Evolutionary conservation across 2,329 filamentous ascomycete species (phyloP).

Genomic region (Nemania diffusa): DNA sequence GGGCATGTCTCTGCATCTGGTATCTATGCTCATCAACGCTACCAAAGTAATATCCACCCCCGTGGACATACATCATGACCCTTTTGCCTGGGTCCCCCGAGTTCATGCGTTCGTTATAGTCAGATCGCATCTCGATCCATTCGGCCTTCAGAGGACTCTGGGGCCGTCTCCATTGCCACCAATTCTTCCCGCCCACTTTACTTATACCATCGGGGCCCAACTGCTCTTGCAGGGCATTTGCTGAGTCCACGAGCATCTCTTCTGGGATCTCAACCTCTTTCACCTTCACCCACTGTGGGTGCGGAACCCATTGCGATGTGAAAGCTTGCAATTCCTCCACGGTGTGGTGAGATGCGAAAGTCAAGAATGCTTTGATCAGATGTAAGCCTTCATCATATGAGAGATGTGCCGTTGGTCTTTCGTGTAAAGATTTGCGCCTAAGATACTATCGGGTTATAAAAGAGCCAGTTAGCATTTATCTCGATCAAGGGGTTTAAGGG

Average conservation of each 20-base stretch:
- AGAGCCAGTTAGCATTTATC: conserved; percentile 35
- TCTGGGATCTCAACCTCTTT: conserved; percentile 74
- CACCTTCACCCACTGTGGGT: conserved; percentile 86
- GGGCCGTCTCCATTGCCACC: conserved; percentile 89
- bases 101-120: conserved; percentile 78
- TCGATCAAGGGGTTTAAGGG: not conserved
- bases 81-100: conserved; percentile 70
- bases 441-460: conserved; percentile 71
- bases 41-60: conserved; percentile 94
- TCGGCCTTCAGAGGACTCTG: conserved; percentile 78
- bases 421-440: conserved; percentile 76
- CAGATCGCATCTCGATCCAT: conserved; percentile 94
- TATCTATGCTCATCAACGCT: conserved; percentile 98
- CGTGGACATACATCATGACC: conserved; percentile 94
- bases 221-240: conserved; percentile 74
- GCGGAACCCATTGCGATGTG: conserved; percentile 90
- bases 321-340: conserved; percentile 95
- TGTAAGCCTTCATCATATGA: conserved; percentile 94
- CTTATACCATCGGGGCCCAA: conserved; percentile 80
- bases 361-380: conserved; percentile 85
- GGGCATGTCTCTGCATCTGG: conserved; percentile 94
- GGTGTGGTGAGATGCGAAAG: conserved; percentile 86
- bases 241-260: conserved; percentile 72
- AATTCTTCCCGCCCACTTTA: conserved; percentile 80
- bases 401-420: conserved; percentile 89